Evolutionary conservation across 192 early-diverging fungal genomes (phyloP), one percentile per base, ranked within the genome.

Genomic region (Backusella liffmaniae): DNA sequence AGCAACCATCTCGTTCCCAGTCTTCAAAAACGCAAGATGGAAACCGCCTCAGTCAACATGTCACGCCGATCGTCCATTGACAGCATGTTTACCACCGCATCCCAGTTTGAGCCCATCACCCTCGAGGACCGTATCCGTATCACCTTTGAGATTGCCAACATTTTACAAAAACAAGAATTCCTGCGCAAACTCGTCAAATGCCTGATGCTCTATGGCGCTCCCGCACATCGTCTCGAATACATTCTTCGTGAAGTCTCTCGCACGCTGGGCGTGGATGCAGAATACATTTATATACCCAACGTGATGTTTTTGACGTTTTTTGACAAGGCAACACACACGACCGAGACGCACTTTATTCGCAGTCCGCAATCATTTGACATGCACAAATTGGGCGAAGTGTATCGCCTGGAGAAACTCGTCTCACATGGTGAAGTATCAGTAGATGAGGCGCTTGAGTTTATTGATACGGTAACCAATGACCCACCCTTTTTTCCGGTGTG

Each of bases 221-320:
- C 92, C 2, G 82, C 88, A 21, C 91, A 91, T 66, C 85, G 92
- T 3, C 85, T 93, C 4, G 92, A 93, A 75, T 83, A 83, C 30
- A 86, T 88, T n/a, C 77, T 93, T 82, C 82, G 89, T 13, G 79
- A 85, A 15, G 85, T 91, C n/a, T 88, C 92, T 1, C 79, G 83
- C 53, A 81, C 86, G 9, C 76, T 93, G 26, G 88, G 88, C 16
- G 83, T 93, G 66, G 85, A 92, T 16, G 82, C 90, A 1, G 88
- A 88, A 46, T 91, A 90, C 68, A 86, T 91, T 18, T 90, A 87
- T 73, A 77, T 92, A 41, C 92, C 92, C 34, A 90, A 90, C 21
- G 84, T 92, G 59, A 91, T 94, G 84, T 84, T 94, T 18, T 84
- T 92, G 23, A 86, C 87, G 15, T 94, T 94, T 77, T 84, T 90